Evolutionary conservation across 2,329 filamentous ascomycete genomes (phyloP), one percentile per base, ranked within the genome.

Genomic region (Hypoxylon sp.): DNA sequence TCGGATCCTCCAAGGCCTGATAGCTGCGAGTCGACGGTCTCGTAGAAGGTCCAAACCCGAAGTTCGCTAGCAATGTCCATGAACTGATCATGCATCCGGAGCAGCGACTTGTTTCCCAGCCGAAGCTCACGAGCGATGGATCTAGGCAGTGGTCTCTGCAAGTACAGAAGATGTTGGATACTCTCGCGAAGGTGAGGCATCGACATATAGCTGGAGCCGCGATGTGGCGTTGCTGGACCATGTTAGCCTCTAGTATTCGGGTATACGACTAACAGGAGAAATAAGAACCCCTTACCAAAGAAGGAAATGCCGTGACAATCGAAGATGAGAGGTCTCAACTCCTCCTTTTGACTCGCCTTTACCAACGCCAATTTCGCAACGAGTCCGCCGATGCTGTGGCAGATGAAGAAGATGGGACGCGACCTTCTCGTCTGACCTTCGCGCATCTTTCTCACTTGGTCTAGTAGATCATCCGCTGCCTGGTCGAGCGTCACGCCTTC

Each of bases 271-370:
- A n/a, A n/a, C n/a, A n/a, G n/a, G 4, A 29, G 5, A 10, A 4
- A 23, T 26, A 7, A 2, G 24, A 13, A 18, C 1, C 15, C 59
- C 77, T 74, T 61, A 84, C 83, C 79, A 67, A 86, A 83, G 62
- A 88, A 88, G 0, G 82, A 83, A 42, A 85, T 79, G 0, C 85
- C 85, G 58, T 87, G 83, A 52, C 83, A 87, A 62, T 83, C 81
- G 38, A 79, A 78, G 41, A 83, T 72, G 10, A 87, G 77, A 2
- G 74, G 70, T 42, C 74, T 75, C 59, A 79, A 77, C 2, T 69
- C 67, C 0, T 72, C 57, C 21, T 71, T 70, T 15, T 74, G 67
- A 31, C 71, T 76, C 2, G 82, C 81, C 62, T 77, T 80, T 6
- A 81, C 75, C 37, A 88, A 66, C 1, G 82, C 83, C 65, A 79